phyloP scores from a whole-genome alignment of 345 rosid species.

The Combretum micranthum region DNA sequence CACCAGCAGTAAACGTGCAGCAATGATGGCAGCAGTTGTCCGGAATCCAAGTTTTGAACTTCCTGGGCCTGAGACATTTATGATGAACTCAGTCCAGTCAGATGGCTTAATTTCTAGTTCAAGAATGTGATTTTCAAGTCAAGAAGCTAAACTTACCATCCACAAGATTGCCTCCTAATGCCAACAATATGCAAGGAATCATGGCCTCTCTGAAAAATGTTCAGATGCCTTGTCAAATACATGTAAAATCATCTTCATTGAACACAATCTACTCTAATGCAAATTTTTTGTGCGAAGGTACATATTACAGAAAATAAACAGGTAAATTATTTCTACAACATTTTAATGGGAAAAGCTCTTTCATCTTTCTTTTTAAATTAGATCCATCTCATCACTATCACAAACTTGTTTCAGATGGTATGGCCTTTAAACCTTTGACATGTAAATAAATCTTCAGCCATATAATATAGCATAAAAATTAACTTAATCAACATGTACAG shows the following conservation, averaged over 20 bases:
- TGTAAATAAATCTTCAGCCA: too few species aligned
- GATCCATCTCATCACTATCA: too few species aligned
- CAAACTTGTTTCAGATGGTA: too few species aligned
- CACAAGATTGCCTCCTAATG: constrained; percentile 93
- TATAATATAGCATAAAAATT: too few species aligned
- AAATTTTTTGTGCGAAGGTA: too few species aligned
- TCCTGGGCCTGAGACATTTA: constrained; percentile 69
- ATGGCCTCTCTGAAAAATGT: constrained; percentile 69
- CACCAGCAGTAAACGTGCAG: constrained; percentile 71
- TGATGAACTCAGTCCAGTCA: not conserved
- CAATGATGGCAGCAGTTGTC: constrained; percentile 80
- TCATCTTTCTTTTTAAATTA: too few species aligned
- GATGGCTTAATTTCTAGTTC: not conserved
- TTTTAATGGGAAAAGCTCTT: too few species aligned
- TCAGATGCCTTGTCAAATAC: constrained; percentile 3
- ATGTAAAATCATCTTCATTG: constrained; percentile 2
- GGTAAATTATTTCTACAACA: not conserved
- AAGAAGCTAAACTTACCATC: constrained; percentile 47
- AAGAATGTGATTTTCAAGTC: not conserved
- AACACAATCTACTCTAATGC: not conserved
- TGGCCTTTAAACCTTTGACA: too few species aligned
- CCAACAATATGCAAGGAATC: constrained; percentile 94
- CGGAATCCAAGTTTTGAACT: constrained; percentile 90
- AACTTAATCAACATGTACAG: too few species aligned
- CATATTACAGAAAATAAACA: not conserved